These are phyloP conservation scores for Santalum album DNA, from an alignment of 164 flowering plant genomes.

Conservation along the genomic window DNA sequence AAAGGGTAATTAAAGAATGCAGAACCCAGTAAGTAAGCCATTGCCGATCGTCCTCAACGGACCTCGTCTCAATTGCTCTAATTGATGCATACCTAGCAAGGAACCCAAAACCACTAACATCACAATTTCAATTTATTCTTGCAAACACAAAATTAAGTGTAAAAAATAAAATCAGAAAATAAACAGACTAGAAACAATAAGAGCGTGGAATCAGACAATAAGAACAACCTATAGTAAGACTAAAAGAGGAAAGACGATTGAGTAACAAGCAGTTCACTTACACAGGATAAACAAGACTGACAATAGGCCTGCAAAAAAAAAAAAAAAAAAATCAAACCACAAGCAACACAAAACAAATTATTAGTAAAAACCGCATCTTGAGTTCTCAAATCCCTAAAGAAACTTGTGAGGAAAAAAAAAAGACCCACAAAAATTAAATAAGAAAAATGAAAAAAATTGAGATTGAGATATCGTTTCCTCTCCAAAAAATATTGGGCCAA, in stretches of 20 bases:
- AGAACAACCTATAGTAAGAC: background rate
- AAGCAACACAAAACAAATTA: no score
- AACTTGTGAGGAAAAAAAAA: background rate
- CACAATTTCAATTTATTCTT: background rate
- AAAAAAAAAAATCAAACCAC: background rate
- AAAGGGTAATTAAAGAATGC: slow-evolving; percentile 71
- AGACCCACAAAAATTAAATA: background rate
- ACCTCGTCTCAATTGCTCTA: slow-evolving; percentile 74
- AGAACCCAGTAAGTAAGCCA: slow-evolving; percentile 92
- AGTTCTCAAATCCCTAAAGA: background rate
- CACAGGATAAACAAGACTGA: slow-evolving; percentile 80
- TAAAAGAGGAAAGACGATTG: background rate
- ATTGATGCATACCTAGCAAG: slow-evolving; percentile 70
- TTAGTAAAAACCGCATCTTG: background rate
- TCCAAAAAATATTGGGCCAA: no score
- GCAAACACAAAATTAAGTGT: background rate
- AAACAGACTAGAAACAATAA: no score
- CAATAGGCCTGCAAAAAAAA: slow-evolving; percentile 67
- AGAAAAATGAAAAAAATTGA: no score
- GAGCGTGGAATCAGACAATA: background rate
- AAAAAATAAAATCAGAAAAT: no score
- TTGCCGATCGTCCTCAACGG: slow-evolving; percentile 67
- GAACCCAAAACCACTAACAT: background rate
- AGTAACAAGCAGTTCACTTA: slow-evolving; percentile 27
- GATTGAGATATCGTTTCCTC: no score